These are phyloP conservation scores for Penicillium hesseltinei DNA, from an alignment of 2,329 filamentous ascomycete genomes.

Conservation along the genomic window DNA sequence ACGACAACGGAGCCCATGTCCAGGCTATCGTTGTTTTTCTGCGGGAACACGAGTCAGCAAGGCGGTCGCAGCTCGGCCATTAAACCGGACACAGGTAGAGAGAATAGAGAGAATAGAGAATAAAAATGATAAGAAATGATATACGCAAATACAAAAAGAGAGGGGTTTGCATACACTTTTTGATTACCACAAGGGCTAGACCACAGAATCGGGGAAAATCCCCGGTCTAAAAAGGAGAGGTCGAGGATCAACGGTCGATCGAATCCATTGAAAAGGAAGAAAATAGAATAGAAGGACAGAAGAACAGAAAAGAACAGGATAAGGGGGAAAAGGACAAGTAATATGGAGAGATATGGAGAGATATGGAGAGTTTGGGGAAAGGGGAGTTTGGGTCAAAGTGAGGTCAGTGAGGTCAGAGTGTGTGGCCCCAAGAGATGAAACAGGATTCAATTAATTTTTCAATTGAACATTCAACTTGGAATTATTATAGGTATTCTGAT, in stretches of 20 bases:
- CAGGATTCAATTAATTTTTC: neutral
- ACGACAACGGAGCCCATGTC: slow-evolving; percentile 61
- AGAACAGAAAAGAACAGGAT: neutral
- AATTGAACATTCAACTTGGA: neutral
- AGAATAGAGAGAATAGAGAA: neutral
- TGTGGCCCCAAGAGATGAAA: slow-evolving; percentile 10
- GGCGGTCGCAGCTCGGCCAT: slow-evolving; percentile 6
- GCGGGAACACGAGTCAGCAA: slow-evolving; percentile 9
- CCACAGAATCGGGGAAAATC: neutral
- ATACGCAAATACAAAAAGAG: neutral
- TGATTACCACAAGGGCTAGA: neutral
- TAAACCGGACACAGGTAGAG: neutral
- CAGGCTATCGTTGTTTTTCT: slow-evolving; percentile 34
- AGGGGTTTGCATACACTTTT: slow-evolving; percentile 6
- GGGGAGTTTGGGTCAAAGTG: neutral
- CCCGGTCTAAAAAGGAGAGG: neutral
- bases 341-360: neutral
- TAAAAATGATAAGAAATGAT: neutral
- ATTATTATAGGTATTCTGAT: neutral
- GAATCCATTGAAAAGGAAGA: slow-evolving; percentile 1
- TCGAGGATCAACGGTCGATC: slow-evolving; percentile 6
- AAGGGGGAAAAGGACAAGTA: neutral
- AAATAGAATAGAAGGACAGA: neutral
- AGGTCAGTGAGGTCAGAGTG: slow-evolving; percentile 5
- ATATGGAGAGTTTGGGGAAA: neutral